These are phyloP conservation scores for Lavandula angustifolia DNA, from an alignment of 257 asterid genomes.

Conservation along the genomic window DNA sequence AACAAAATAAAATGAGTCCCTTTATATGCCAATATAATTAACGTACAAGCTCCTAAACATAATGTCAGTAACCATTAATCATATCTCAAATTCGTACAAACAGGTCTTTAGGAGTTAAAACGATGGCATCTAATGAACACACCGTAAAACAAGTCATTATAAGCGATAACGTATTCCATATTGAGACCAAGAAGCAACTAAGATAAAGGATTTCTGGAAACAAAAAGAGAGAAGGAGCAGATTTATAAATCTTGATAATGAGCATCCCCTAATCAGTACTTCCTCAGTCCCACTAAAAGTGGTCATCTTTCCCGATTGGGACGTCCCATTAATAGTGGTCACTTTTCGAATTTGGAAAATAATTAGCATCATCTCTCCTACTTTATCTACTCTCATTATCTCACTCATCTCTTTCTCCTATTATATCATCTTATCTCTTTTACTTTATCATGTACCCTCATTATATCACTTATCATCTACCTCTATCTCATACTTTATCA, in stretches of 20 bases:
- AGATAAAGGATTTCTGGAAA: neutral
- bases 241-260: neutral
- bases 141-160: slow-evolving; percentile 1
- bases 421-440: too few species aligned
- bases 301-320: too few species aligned
- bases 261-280: neutral
- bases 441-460: too few species aligned
- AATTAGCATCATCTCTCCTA: too few species aligned
- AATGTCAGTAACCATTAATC: neutral
- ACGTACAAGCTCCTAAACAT: neutral
- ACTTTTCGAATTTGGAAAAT: too few species aligned
- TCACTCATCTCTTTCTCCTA: too few species aligned
- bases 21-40: neutral
- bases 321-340: too few species aligned
- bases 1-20: neutral
- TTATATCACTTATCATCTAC: too few species aligned
- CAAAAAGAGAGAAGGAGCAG: neutral
- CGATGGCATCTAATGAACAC: slow-evolving; percentile 2
- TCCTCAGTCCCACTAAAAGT: too few species aligned
- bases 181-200: slow-evolving; percentile 5
- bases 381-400: too few species aligned
- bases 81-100: neutral
- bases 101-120: neutral
- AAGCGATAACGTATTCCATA: neutral
- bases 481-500: too few species aligned